These are phyloP conservation scores for Epichloe gansuensis DNA, from an alignment of 2,329 filamentous ascomycete species.

Conservation along the genomic window DNA sequence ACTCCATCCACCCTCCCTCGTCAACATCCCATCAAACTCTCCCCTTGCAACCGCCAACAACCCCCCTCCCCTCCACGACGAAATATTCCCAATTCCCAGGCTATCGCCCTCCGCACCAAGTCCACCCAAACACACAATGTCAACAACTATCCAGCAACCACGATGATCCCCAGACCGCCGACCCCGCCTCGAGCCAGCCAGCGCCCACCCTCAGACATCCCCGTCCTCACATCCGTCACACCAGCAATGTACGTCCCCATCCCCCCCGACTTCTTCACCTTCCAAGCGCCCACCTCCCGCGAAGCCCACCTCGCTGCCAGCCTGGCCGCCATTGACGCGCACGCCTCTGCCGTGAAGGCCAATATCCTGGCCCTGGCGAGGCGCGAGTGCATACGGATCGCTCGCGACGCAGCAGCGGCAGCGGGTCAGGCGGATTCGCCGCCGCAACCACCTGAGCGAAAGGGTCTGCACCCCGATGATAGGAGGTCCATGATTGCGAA, in stretches of 20 bases:
- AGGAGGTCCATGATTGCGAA: conserved; percentile 17
- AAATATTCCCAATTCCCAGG: too few relatives aligned
- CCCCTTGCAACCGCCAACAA: too few relatives aligned
- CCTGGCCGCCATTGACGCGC: conserved; percentile 13
- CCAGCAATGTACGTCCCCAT: conserved; percentile 24
- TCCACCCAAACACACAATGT: too few relatives aligned
- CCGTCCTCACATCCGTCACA: conserved; percentile 12
- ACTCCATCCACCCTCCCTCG: too few relatives aligned
- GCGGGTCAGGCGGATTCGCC: not conserved
- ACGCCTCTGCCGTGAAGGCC: conserved; percentile 15
- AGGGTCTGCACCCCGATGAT: not conserved
- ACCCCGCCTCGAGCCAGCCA: not conserved
- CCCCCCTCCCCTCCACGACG: too few relatives aligned
- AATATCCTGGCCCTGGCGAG: conserved; percentile 19
- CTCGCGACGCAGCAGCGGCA: not conserved
- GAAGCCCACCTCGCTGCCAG: conserved; percentile 10
- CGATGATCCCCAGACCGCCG: not conserved
- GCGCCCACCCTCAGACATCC: conserved; percentile 3
- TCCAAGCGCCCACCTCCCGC: conserved; percentile 6
- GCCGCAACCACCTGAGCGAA: not conserved
- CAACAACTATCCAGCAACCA: too few relatives aligned
- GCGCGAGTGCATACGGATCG: conserved; percentile 21
- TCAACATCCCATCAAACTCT: too few relatives aligned
- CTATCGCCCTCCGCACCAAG: too few relatives aligned
- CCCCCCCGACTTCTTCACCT: conserved; percentile 11